phyloP scores from a whole-genome alignment of 192 early-diverging fungal species.

The Coemansia sp. region DNA sequence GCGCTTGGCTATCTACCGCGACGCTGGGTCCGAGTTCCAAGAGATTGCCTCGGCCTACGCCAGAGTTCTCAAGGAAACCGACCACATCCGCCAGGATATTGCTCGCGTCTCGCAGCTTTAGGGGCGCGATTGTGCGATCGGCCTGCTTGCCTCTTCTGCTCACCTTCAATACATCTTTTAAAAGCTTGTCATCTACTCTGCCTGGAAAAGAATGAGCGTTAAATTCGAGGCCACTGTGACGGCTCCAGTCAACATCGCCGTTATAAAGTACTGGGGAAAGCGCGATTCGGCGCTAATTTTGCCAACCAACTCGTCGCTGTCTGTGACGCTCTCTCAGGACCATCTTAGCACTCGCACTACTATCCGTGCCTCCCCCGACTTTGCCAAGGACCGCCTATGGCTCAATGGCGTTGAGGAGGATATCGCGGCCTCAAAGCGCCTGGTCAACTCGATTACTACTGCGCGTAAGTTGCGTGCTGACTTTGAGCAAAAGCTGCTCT shows the following conservation, averaged over 20 bases:
- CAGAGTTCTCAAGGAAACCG: slow-evolving; percentile 23
- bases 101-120: slow-evolving; percentile 31
- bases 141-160: not conserved
- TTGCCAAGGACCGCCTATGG: slow-evolving; percentile 81
- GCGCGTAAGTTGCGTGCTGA: slow-evolving; percentile 68
- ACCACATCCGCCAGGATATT: slow-evolving; percentile 40
- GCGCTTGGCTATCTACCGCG: slow-evolving; percentile 42
- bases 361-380: slow-evolving; percentile 65
- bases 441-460: slow-evolving; percentile 79
- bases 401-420: slow-evolving; percentile 91
- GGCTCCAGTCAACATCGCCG: slow-evolving; percentile 99
- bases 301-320: slow-evolving; percentile 97
- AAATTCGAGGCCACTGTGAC: slow-evolving; percentile 74
- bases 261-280: slow-evolving; percentile 99
- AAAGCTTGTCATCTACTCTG: not conserved
- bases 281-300: slow-evolving; percentile 84
- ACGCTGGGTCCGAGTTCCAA: slow-evolving; percentile 46
- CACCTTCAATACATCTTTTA: not conserved
- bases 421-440: slow-evolving; percentile 74
- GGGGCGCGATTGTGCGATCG: slow-evolving; percentile 1
- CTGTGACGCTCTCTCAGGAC: slow-evolving; percentile 94
- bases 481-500: slow-evolving; percentile 58
- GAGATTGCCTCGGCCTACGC: slow-evolving; percentile 44
- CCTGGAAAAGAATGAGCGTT: slow-evolving; percentile 10
- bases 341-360: slow-evolving; percentile 94